phyloP scores from a whole-genome alignment of 169 alveolate species.

The Babesia bovis region DNA sequence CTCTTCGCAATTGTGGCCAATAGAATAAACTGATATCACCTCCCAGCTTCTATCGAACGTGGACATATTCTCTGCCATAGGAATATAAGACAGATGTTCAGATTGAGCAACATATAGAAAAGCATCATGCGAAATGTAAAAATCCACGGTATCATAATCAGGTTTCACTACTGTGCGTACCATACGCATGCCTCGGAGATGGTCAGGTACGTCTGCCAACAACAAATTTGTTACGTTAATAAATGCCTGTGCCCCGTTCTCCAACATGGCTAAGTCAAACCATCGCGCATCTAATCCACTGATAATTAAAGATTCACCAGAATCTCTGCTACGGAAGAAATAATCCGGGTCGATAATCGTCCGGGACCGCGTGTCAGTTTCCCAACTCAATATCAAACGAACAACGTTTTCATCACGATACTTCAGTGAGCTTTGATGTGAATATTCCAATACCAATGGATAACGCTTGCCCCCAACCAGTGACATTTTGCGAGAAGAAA shows the following conservation, averaged over 20 bases:
- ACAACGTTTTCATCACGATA: slow-evolving; percentile 73
- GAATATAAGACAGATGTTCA: slow-evolving; percentile 36
- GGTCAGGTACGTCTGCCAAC: slow-evolving; percentile 84
- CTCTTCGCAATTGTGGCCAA: slow-evolving; percentile 46
- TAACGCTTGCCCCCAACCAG: slow-evolving; percentile 80
- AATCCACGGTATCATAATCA: slow-evolving; percentile 13
- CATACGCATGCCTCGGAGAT: slow-evolving; percentile 47
- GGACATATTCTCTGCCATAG: slow-evolving; percentile 15
- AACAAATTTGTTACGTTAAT: slow-evolving; percentile 70
- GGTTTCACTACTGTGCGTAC: slow-evolving; percentile 47
- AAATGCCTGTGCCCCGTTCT: slow-evolving; percentile 86
- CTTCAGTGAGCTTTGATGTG: slow-evolving; percentile 78
- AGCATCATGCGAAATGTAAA: slow-evolving; percentile 52
- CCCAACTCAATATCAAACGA: slow-evolving; percentile 77
- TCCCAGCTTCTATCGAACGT: slow-evolving; percentile 50
- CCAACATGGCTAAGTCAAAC: slow-evolving; percentile 65
- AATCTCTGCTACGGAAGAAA: slow-evolving; percentile 80
- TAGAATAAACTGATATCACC: slow-evolving; percentile 37
- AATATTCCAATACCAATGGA: slow-evolving; percentile 78
- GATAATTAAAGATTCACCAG: slow-evolving; percentile 71
- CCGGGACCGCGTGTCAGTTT: slow-evolving; percentile 70
- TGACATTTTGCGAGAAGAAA: slow-evolving; percentile 72
- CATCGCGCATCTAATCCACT: slow-evolving; percentile 79
- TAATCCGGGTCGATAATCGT: slow-evolving; percentile 77
- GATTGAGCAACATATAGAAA: slow-evolving; percentile 42